phyloP scores from a whole-genome alignment of 192 early-diverging fungal species.

The Coemansia sp. region DNA sequence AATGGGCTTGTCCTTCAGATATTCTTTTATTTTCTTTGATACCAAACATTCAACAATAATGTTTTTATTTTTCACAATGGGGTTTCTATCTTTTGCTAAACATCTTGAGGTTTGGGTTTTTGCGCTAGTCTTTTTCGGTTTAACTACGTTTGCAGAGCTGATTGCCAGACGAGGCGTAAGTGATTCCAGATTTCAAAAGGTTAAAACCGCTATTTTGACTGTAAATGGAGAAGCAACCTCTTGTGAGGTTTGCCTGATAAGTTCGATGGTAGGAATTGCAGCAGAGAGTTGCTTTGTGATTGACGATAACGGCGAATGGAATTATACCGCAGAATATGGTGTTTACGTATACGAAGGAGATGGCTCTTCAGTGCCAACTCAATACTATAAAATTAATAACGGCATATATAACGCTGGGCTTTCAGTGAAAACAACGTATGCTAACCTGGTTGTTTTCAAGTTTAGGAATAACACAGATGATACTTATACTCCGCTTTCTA shows the following conservation, averaged over 20 bases:
- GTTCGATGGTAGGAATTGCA: background rate
- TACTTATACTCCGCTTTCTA: background rate
- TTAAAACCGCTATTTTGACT: background rate
- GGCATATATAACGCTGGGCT: background rate
- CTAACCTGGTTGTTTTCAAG: background rate
- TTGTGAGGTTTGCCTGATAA: background rate
- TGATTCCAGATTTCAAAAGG: background rate
- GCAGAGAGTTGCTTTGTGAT: background rate
- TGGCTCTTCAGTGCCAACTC: background rate
- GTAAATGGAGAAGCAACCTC: background rate
- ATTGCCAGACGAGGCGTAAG: background rate
- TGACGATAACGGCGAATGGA: background rate
- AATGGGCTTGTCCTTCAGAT: too few species aligned
- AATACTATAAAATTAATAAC: background rate
- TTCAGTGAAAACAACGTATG: background rate
- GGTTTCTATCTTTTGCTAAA: background rate
- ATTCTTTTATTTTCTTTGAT: too few species aligned
- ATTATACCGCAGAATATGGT: background rate
- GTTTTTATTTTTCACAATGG: too few species aligned
- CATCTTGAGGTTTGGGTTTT: background rate
- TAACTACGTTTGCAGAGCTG: background rate
- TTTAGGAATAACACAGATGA: background rate
- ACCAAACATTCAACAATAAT: too few species aligned
- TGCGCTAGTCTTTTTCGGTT: background rate
- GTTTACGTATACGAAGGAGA: background rate